Conservation (phyloP, 1,284 basidiomycete species). For the Heterobasidion parviporum region DNA sequence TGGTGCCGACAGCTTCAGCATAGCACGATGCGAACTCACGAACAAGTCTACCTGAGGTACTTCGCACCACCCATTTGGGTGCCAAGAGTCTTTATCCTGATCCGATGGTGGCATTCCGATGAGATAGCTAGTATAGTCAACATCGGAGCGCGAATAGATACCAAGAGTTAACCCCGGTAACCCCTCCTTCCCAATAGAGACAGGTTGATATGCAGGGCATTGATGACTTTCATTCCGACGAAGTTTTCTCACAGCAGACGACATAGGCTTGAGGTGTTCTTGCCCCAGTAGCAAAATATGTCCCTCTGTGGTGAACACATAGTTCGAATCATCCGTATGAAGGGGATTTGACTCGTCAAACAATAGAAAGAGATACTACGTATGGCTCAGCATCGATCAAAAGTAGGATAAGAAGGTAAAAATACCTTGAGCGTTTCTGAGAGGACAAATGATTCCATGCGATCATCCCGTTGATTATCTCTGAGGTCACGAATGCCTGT, state of each 20-base stretch:
- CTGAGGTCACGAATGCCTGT: conserved; percentile 75
- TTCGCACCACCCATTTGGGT: conserved; percentile 64
- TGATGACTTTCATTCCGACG: conserved; percentile 60
- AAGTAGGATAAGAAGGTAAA: background rate
- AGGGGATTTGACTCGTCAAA: conserved; percentile 82
- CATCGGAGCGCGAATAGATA: conserved; percentile 62
- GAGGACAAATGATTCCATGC: conserved; percentile 90
- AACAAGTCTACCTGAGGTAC: conserved; percentile 62
- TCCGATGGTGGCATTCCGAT: conserved; percentile 43
- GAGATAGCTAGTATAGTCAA: conserved; percentile 70
- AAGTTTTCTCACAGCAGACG: conserved; percentile 48
- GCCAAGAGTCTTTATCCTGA: conserved; percentile 52
- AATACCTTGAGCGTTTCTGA: conserved; percentile 85
- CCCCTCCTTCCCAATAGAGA: conserved; percentile 23
- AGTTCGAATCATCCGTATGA: conserved; percentile 69
- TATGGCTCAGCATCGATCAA: background rate
- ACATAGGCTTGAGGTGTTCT: conserved; percentile 45
- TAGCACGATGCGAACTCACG: conserved; percentile 34
- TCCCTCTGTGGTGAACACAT: conserved; percentile 89
- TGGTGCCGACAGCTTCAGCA: background rate
- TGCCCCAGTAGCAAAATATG: conserved; percentile 72
- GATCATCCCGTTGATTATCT: conserved; percentile 75
- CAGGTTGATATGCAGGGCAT: conserved; percentile 63
- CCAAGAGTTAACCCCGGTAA: conserved; percentile 52
- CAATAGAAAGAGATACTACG: conserved; percentile 82